Evolutionary conservation across 768 basidiomycete genomes (phyloP), one percentile per base, ranked within the genome.

Genomic region (Hericium rajendrae): DNA sequence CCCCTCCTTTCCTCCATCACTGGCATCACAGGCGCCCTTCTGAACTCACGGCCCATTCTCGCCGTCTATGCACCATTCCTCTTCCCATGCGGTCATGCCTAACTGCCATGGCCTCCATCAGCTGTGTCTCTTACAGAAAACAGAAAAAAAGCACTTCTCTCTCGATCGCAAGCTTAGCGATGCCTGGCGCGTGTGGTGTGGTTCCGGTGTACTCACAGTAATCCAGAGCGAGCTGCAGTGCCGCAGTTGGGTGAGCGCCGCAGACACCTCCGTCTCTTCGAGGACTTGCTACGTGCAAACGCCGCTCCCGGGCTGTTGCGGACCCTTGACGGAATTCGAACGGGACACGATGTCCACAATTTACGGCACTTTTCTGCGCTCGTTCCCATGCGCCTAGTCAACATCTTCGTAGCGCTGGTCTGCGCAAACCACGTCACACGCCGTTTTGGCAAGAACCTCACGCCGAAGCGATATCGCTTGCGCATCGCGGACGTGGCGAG

Each of bases 11-110:
- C 82, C 13, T 73, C 82, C 24, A 70, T 86, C 53, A 68, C 85
- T 32, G 88, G 86, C 6, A 66, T 84, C 51, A 76, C 76, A 18
- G 84, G 84, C 18, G 72, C 78, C 0, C 68, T 88, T 58, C 76
- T 88, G 59, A 82, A 86, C 67, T 85, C 84, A 16, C 81, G 84
- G 4, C 82, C 82, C 1, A 76, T 86, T 57, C 76, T 88, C 57
- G 82, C 85, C 1, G 71, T 83, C 54, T 88, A 88, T 72, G 73
- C 79, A 22, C 68, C 88, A 50, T 75, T 88, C 13, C 76, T 89
- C 51, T 86, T 84, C 81, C 84, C 85, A 2, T 22, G 22, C 2
- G 22, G 22, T 22, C 22, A 22, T 22, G 22, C 22, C 22, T 22
- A 22, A 22, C 22, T 22, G 22, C 81, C 4, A 65, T 87, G 54